phyloP scores from a whole-genome alignment of 164 flowering plant genomes.

The Aristolochia contorta region DNA sequence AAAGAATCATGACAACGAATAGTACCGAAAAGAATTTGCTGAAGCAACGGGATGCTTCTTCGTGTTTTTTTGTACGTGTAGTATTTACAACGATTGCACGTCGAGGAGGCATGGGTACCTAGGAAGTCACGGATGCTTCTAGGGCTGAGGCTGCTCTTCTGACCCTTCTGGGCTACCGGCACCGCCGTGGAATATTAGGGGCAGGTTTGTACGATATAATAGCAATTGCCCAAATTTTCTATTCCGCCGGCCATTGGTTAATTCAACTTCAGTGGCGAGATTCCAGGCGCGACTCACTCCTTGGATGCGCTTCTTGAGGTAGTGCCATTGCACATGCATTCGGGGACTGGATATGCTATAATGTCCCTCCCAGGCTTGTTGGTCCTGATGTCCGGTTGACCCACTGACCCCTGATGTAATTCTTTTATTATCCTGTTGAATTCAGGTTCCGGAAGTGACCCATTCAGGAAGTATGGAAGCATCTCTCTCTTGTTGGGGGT shows the following conservation, averaged over 20 bases:
- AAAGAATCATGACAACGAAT: neutral
- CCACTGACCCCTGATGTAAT: conserved; percentile 70
- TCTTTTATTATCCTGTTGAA: conserved; percentile 59
- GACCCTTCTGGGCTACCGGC: too few species aligned
- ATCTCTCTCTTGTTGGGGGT: conserved; percentile 93
- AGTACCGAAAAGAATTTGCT: neutral
- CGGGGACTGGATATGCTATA: conserved; percentile 83
- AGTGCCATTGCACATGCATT: conserved; percentile 75
- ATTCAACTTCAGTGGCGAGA: too few species aligned
- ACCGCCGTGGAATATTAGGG: too few species aligned
- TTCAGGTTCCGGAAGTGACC: conserved; percentile 66
- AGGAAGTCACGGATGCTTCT: too few species aligned
- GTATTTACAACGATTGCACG: too few species aligned
- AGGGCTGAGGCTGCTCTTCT: too few species aligned
- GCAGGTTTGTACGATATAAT: too few species aligned
- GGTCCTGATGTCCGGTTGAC: conserved; percentile 80
- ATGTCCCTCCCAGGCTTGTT: conserved; percentile 78
- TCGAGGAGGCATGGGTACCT: too few species aligned
- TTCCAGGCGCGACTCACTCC: neutral
- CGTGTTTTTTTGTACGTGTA: too few species aligned
- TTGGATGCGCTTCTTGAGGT: neutral
- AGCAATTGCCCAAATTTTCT: too few species aligned
- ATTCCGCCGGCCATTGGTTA: too few species aligned
- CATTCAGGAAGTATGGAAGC: conserved; percentile 66
- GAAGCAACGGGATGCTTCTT: neutral